phyloP scores from a whole-genome alignment of 2,329 filamentous ascomycete species.

The Epicoccum nigrum region DNA sequence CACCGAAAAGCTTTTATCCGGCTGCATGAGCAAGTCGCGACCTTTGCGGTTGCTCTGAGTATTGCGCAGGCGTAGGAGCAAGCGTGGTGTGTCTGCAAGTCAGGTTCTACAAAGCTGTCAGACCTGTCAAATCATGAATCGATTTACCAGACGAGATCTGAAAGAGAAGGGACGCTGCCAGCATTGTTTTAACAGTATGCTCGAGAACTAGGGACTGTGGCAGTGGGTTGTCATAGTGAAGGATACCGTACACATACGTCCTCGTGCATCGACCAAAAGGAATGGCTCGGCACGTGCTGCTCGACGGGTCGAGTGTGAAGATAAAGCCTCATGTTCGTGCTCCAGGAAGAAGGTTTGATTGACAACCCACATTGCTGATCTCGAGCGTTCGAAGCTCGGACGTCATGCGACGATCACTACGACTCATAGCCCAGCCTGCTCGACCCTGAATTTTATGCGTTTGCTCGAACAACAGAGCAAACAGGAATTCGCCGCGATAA shows the following conservation, averaged over 20 bases:
- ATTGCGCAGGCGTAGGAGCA: no score
- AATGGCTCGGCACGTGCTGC: not conserved
- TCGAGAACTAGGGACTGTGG: not conserved
- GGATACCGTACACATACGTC: not conserved
- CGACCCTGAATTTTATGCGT: not conserved
- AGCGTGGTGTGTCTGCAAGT: no score
- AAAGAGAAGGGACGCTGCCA: no score
- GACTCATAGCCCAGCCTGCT: no score
- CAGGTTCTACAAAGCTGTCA: no score
- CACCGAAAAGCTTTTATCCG: no score
- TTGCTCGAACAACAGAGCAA: not conserved
- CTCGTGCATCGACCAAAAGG: constrained; percentile 2
- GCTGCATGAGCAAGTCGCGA: no score
- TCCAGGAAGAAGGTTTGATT: constrained; percentile 7
- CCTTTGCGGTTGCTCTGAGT: no score
- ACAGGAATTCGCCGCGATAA: no score
- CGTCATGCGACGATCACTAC: not conserved
- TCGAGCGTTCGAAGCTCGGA: not conserved
- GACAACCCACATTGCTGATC: constrained; percentile 4
- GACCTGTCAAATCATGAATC: no score
- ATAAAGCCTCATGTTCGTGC: constrained; percentile 1
- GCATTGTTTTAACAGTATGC: not conserved
- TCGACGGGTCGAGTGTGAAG: not conserved
- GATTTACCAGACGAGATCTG: no score
- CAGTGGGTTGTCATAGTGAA: not conserved